Evolutionary conservation across 345 rosid genomes (phyloP).

Genomic region (Gossypium herbaceum): DNA sequence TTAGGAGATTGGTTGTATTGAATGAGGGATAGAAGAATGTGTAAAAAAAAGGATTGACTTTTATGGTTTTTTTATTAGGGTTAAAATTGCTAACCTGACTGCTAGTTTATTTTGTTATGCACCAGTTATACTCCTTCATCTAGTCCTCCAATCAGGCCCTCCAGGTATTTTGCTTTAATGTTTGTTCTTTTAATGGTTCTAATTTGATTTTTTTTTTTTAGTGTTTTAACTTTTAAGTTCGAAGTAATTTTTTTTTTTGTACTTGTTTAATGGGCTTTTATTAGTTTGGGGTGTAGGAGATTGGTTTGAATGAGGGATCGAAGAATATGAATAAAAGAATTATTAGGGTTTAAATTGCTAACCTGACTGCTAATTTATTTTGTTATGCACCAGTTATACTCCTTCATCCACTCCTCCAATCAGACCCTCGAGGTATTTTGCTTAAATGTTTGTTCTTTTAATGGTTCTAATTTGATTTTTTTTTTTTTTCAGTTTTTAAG

Average conservation of each 20-base stretch:
- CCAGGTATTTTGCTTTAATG: constrained; percentile 23
- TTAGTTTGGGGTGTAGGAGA: not conserved
- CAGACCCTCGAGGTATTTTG: constrained; percentile 25
- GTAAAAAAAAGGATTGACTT: too few species aligned
- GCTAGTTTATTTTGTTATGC: not conserved
- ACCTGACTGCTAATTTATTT: not conserved
- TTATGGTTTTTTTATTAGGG: not conserved
- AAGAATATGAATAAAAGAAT: not conserved
- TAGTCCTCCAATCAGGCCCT: constrained; percentile 12
- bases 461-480: not conserved
- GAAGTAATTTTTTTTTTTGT: not conserved
- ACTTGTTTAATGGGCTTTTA: not conserved
- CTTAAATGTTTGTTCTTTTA: not conserved
- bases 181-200: not conserved
- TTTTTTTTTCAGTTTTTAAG: not conserved
- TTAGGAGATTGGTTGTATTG: not conserved
- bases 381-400: not conserved
- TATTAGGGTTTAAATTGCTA: constrained; percentile 8
- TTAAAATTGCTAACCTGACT: not conserved
- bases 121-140: constrained; percentile 11
- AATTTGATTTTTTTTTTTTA: not conserved
- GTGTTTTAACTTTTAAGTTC: not conserved
- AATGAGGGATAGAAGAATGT: too few species aligned
- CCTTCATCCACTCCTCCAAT: constrained; percentile 15
- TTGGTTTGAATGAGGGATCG: too few species aligned